A percentile compares a stretch with the other conserved stretches of the same genome.
phyloP scores from a whole-genome alignment of 768 basidiomycete species.

The Ramaria rubella region DNA sequence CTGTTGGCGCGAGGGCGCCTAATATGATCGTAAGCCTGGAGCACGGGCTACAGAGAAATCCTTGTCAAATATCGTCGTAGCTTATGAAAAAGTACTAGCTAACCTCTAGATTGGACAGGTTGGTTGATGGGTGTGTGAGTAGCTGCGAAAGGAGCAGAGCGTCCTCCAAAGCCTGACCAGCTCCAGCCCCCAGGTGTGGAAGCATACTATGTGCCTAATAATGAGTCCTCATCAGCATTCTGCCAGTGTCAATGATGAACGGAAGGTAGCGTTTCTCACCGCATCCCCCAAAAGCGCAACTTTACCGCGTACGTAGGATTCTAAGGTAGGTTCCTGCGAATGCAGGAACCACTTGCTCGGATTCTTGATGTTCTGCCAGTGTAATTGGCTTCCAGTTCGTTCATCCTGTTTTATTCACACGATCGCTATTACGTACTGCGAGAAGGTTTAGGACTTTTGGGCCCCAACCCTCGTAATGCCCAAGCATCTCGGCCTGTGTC shows the following conservation, averaged over 20 bases:
- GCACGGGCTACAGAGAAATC: constrained; percentile 31
- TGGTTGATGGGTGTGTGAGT: constrained; percentile 38
- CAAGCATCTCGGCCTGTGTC: constrained; percentile 37
- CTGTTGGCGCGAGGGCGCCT: constrained; percentile 43
- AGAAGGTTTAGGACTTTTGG: constrained; percentile 8
- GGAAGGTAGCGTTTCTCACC: constrained; percentile 10
- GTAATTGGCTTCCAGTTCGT: not conserved
- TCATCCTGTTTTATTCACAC: not conserved
- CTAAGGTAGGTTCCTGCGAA: constrained; percentile 38
- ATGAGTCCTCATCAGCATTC: not conserved
- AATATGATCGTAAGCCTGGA: constrained; percentile 41
- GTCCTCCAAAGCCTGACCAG: constrained; percentile 56
- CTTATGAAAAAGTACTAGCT: constrained; percentile 9
- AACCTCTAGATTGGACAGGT: constrained; percentile 36
- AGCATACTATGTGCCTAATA: constrained; percentile 49
- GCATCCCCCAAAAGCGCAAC: constrained; percentile 51
- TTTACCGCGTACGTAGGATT: constrained; percentile 37
- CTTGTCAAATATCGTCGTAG: not conserved
- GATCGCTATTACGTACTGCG: not conserved
- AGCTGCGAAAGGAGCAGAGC: constrained; percentile 40
- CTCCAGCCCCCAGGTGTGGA: constrained; percentile 53
- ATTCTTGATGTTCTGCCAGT: constrained; percentile 18
- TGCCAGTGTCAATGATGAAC: not conserved
- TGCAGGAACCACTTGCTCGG: constrained; percentile 51
- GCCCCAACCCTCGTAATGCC: constrained; percentile 41